These are phyloP conservation scores for Penicillium decumbens DNA, from an alignment of 2,329 filamentous ascomycete species.

Conservation along the genomic window DNA sequence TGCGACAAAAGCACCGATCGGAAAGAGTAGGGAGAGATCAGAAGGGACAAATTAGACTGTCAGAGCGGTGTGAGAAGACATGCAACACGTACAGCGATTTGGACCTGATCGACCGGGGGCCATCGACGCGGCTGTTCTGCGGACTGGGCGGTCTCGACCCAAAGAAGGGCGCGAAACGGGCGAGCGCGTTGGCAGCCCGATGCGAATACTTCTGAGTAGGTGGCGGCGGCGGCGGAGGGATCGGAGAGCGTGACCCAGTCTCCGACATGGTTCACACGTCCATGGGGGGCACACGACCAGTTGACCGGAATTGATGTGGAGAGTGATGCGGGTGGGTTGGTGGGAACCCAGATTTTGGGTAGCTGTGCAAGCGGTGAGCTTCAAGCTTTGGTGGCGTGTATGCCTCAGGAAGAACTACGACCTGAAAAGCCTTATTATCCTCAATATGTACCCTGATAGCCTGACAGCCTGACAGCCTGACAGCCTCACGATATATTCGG, in stretches of 20 bases:
- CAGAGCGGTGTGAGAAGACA: constrained; percentile 13
- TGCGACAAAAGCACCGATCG: constrained; percentile 3
- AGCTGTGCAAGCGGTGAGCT: constrained; percentile 11
- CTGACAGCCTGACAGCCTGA: neutral
- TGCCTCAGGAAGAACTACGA: neutral
- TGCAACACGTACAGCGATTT: constrained; percentile 38
- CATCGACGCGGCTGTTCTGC: constrained; percentile 35
- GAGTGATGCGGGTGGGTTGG: constrained; percentile 1
- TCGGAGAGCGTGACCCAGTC: constrained; percentile 30
- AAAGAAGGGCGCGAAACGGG: constrained; percentile 52
- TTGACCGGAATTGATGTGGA: constrained; percentile 18
- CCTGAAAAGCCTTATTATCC: no score
- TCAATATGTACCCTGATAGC: no score
- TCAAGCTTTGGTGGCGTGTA: constrained; percentile 1
- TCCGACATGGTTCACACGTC: constrained; percentile 27
- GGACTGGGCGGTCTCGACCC: constrained; percentile 52
- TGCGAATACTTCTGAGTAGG: constrained; percentile 39
- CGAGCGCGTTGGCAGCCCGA: constrained; percentile 45
- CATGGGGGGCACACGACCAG: constrained; percentile 26
- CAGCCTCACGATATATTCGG: neutral
- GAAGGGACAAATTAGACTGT: neutral
- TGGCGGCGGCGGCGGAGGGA: constrained; percentile 35
- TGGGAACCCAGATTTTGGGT: neutral
- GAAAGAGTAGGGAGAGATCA: constrained; percentile 5
- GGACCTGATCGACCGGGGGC: constrained; percentile 33